phyloP scores from a whole-genome alignment of 2,329 filamentous ascomycete species.

The Microcyclospora pomicola region DNA sequence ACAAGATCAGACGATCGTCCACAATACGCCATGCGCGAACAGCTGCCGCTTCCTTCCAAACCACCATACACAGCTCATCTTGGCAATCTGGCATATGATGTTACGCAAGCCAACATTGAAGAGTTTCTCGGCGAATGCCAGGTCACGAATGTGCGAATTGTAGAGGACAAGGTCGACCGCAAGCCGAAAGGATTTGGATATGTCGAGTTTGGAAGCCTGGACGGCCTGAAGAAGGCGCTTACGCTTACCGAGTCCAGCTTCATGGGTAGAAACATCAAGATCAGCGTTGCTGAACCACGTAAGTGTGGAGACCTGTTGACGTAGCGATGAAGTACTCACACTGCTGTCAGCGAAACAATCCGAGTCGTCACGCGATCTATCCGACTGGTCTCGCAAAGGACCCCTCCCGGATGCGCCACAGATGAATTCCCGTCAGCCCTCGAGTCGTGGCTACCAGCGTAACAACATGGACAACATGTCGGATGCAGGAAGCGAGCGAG shows the following conservation, averaged over 20 bases:
- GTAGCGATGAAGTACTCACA: slow-evolving; percentile 1
- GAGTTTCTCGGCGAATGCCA: slow-evolving; percentile 78
- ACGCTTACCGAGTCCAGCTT: slow-evolving; percentile 69
- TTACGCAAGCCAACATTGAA: slow-evolving; percentile 65
- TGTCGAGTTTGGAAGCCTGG: slow-evolving; percentile 77
- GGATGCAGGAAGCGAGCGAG: slow-evolving; percentile 40
- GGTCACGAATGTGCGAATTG: slow-evolving; percentile 83
- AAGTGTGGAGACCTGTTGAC: slow-evolving; percentile 33
- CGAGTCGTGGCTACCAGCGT: slow-evolving; percentile 34
- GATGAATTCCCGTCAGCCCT: slow-evolving; percentile 23
- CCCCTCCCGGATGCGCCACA: slow-evolving; percentile 63
- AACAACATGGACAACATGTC: slow-evolving; percentile 26
- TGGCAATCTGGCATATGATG: slow-evolving; percentile 92
- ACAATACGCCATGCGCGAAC: slow-evolving; percentile 45
- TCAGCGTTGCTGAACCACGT: slow-evolving; percentile 97
- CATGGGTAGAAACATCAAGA: slow-evolving; percentile 76
- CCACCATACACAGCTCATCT: slow-evolving; percentile 93
- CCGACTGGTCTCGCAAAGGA: slow-evolving; percentile 86
- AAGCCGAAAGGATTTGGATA: slow-evolving; percentile 98
- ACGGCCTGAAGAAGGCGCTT: slow-evolving; percentile 84
- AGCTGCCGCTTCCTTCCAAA: slow-evolving; percentile 74
- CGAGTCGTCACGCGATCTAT: slow-evolving; percentile 58
- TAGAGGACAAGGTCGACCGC: slow-evolving; percentile 86
- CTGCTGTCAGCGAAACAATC: slow-evolving; percentile 67
- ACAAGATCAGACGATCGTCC: slow-evolving; percentile 22